Evolutionary conservation across 1,139 yeast species (phyloP), one percentile per base, ranked within the genome.

Genomic region (Debaryomycetaceae sp.): DNA sequence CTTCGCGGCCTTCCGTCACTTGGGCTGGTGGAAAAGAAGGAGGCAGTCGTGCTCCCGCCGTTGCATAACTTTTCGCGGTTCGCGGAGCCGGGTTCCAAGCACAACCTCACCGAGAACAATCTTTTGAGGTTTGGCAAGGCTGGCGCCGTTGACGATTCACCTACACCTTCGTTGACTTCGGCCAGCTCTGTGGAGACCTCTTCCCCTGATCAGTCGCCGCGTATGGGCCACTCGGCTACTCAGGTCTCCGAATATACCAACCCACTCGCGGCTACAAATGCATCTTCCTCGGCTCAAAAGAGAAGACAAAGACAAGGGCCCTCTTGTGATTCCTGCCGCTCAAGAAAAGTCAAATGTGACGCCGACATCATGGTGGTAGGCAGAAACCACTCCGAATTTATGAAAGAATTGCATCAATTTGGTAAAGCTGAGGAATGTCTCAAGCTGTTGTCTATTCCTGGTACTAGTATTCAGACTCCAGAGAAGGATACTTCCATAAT

Each of bases 261-360:
- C 20, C 7, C 24, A 5, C 5, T 20, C 20, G 11, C 36, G 22
- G 20, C 20, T 17, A 17, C 20, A 17, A 24, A 36, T 24, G 14
- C 41, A 24, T 36, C 24, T 14, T 14, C 9, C 33, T 22, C 39
- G 17, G 23, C 34, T 29, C 42, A 44, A 14, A 74, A 66, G 49
- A 74, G 75, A 62, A 63, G 86, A 52, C 91, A 85, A 62, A 67
- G 93, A 49, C 69, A 80, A 22, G 91, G 93, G 0, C 91, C 91
- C 7, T 80, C 87, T 41, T 85, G 93, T 63, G 91, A 85, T 59
- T 68, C 78, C 38, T 85, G 93, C 60, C 70, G 90, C 43, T 60
- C 77, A n/a, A 74, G 88, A 49, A 85, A 85, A 62, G 86, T 84
- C 48, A 85, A 83, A 62, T 85, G 93, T 63, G 83, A 84, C 57